A percentile compares a stretch with the other conserved stretches of the same genome.
phyloP scores from a whole-genome alignment of 2,329 filamentous ascomycete species.

The Epichloe glyceriae region DNA sequence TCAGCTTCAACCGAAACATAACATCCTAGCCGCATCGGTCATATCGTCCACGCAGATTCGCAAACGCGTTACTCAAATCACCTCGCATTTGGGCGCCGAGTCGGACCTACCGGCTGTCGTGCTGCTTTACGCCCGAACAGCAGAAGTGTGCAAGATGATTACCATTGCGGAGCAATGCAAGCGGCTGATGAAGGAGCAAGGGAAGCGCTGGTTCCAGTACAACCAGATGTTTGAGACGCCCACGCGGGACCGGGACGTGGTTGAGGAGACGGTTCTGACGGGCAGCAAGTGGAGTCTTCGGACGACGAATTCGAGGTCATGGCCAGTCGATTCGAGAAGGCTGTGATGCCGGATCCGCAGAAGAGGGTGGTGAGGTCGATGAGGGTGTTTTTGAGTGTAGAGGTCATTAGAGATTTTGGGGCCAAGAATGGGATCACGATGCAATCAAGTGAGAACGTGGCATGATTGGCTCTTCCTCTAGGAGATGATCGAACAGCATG shows the following conservation, averaged over 20 bases:
- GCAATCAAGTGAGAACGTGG: conserved; percentile 29
- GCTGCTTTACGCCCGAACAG: conserved; percentile 37
- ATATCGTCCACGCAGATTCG: conserved; percentile 48
- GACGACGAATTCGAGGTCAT: conserved; percentile 43
- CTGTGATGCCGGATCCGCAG: conserved; percentile 32
- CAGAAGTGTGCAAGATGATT: conserved; percentile 50
- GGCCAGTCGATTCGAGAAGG: conserved; percentile 42
- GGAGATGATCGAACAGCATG: background rate
- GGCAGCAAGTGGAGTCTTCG: conserved; percentile 15
- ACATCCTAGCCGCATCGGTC: conserved; percentile 39
- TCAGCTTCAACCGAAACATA: conserved; percentile 32
- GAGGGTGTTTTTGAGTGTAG: conserved; percentile 45
- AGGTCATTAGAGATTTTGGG: conserved; percentile 42
- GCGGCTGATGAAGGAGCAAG: conserved; percentile 34
- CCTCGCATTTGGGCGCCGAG: conserved; percentile 27
- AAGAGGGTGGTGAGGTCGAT: conserved; percentile 38
- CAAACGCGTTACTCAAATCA: conserved; percentile 35
- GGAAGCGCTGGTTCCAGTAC: conserved; percentile 41
- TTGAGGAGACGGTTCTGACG: conserved; percentile 31
- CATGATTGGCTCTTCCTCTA: conserved; percentile 1
- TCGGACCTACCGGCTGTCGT: conserved; percentile 20
- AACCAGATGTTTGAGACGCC: conserved; percentile 41
- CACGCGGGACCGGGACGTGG: conserved; percentile 18
- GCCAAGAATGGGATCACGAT: conserved; percentile 31
- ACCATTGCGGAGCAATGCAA: conserved; percentile 55